These are phyloP conservation scores for Botrytis squamosa DNA, from an alignment of 2,329 filamentous ascomycete genomes.

Conservation along the genomic window DNA sequence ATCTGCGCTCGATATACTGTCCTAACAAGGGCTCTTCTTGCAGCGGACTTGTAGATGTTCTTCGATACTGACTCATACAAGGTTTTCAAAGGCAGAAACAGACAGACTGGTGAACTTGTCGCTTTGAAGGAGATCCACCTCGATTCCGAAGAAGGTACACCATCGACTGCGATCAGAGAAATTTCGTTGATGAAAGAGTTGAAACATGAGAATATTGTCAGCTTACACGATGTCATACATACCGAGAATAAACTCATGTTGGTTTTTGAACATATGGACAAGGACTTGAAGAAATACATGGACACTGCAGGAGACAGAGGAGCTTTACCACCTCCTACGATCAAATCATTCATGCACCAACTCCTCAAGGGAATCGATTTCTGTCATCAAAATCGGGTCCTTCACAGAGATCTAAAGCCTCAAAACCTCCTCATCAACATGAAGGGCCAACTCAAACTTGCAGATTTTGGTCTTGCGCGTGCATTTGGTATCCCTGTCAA, in stretches of 20 bases:
- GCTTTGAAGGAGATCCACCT: slow-evolving; percentile 98
- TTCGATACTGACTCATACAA: slow-evolving; percentile 43
- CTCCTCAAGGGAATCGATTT: slow-evolving; percentile 94
- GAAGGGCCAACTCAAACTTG: slow-evolving; percentile 86
- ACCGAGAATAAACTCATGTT: slow-evolving; percentile 99
- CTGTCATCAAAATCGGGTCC: slow-evolving; percentile 93
- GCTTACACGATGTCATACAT: slow-evolving; percentile 96
- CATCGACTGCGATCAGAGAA: slow-evolving; percentile 94
- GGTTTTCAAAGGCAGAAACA: slow-evolving; percentile 98
- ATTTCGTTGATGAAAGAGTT: slow-evolving; percentile 99
- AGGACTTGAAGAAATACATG: slow-evolving; percentile 98
- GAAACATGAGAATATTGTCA: slow-evolving; percentile 98
- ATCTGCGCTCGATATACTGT: neutral
- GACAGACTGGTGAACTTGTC: slow-evolving; percentile 94
- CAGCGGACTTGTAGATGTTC: neutral
- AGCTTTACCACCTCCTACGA: slow-evolving; percentile 81
- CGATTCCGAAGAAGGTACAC: slow-evolving; percentile 96
- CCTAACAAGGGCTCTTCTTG: neutral
- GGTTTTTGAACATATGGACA: slow-evolving; percentile 98
- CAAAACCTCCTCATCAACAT: slow-evolving; percentile 95
- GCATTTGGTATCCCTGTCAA: slow-evolving; percentile 98
- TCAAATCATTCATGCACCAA: slow-evolving; percentile 99
- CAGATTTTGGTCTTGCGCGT: slow-evolving; percentile 89
- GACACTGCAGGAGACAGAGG: slow-evolving; percentile 87
- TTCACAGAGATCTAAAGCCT: slow-evolving; percentile 93